Conservation (phyloP, 192 early-diverging fungal genomes). For the Coemansia sp. region DNA sequence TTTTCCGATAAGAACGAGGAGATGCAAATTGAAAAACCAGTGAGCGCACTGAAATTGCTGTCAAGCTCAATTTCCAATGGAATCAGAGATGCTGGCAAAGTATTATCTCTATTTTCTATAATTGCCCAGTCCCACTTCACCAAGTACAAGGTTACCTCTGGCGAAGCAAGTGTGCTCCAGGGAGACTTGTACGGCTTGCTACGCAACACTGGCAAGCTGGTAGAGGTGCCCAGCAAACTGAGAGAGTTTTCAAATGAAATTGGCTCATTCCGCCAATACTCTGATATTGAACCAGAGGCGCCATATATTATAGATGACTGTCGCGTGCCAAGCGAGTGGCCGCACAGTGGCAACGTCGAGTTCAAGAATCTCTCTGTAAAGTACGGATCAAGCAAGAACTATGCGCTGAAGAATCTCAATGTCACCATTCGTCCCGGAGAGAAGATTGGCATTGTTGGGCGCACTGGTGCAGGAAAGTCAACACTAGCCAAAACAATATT, state of each 20-base stretch:
- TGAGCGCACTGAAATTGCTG: constrained; percentile 62
- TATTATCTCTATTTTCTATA: neutral
- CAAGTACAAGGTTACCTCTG: neutral
- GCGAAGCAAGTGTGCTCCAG: neutral
- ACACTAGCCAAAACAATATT: constrained; percentile 67
- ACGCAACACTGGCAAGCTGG: neutral
- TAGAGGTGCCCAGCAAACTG: neutral
- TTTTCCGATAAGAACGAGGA: constrained; percentile 62
- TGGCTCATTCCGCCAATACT: constrained; percentile 60
- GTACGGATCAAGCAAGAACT: constrained; percentile 59
- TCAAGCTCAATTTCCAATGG: constrained; percentile 51
- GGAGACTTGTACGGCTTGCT: neutral
- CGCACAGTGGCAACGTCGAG: constrained; percentile 59
- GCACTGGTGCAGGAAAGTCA: constrained; percentile 76
- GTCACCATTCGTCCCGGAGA: constrained; percentile 62
- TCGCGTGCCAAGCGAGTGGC: constrained; percentile 61
- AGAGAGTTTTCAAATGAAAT: constrained; percentile 9
- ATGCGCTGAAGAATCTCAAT: constrained; percentile 64
- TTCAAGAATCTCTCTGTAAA: constrained; percentile 59
- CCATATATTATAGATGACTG: constrained; percentile 22
- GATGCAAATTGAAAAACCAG: constrained; percentile 54
- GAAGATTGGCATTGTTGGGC: constrained; percentile 71
- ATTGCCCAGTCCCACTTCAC: constrained; percentile 20
- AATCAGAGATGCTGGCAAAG: constrained; percentile 53
- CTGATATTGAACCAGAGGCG: constrained; percentile 54